phyloP scores from a whole-genome alignment of 2,329 filamentous ascomycete genomes.

The Chrysosporium keratinophilum region DNA sequence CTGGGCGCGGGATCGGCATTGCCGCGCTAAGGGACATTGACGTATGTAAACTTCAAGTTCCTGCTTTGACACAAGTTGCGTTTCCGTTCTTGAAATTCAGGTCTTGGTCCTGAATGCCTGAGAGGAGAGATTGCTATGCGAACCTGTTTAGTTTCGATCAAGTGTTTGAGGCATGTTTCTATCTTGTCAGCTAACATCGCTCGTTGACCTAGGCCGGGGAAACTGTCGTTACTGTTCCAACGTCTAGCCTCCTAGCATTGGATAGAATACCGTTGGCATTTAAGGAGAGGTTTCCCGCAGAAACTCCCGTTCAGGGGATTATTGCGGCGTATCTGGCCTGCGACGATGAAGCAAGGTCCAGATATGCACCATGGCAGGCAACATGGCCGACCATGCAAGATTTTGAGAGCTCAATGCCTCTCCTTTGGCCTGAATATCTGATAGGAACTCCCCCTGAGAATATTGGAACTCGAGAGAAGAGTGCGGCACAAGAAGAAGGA shows the following conservation, averaged over 20 bases:
- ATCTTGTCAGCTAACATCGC: background rate
- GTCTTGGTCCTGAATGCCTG: background rate
- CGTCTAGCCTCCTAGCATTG: slow-evolving; percentile 53
- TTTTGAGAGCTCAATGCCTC: slow-evolving; percentile 48
- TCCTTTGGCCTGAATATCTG: slow-evolving; percentile 43
- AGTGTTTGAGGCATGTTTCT: background rate
- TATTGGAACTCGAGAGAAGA: background rate
- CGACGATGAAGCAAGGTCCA: slow-evolving; percentile 36
- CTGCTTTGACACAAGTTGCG: background rate
- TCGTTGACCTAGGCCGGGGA: slow-evolving; percentile 43
- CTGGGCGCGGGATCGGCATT: slow-evolving; percentile 67
- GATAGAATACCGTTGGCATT: slow-evolving; percentile 49
- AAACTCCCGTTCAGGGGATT: slow-evolving; percentile 57
- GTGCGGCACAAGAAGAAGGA: slow-evolving; percentile 23
- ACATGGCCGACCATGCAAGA: slow-evolving; percentile 52
- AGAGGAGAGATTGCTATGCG: background rate
- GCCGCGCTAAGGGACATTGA: slow-evolving; percentile 57
- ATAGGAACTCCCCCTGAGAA: slow-evolving; percentile 4
- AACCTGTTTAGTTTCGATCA: background rate
- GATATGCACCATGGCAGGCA: slow-evolving; percentile 49
- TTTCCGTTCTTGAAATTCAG: background rate
- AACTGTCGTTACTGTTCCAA: slow-evolving; percentile 55
- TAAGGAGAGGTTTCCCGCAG: slow-evolving; percentile 41
- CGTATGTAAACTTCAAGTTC: slow-evolving; percentile 36
- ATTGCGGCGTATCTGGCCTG: slow-evolving; percentile 59